Conservation (phyloP, 352 stramenopile genomes). For the Globisporangium splendens region DNA sequence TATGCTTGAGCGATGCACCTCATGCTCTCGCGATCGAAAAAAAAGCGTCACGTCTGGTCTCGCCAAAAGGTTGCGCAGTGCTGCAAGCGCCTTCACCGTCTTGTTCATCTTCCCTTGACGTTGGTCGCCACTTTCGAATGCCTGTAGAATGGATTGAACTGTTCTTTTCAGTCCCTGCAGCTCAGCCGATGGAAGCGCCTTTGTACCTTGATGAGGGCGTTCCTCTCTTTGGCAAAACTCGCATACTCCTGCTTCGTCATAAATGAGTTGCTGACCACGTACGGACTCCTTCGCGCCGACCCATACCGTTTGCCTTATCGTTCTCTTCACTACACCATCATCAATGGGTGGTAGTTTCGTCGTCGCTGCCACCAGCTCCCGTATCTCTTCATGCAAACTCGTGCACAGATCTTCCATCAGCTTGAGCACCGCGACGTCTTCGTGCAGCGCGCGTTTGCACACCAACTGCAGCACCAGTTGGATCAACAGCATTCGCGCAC, state of each 20-base stretch:
- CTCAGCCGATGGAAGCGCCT: constrained; percentile 3
- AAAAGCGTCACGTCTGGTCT: constrained; percentile 8
- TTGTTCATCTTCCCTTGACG: background rate
- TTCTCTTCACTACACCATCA: background rate
- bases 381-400: constrained; percentile 35
- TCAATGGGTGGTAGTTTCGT: background rate
- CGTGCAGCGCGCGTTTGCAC: background rate
- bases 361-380: constrained; percentile 24
- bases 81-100: background rate
- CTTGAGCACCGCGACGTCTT: constrained; percentile 6
- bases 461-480: constrained; percentile 9
- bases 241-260: background rate
- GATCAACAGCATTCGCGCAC: constrained; percentile 16
- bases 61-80: constrained; percentile 10
- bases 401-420: constrained; percentile 34
- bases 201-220: background rate
- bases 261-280: background rate
- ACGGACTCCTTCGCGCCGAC: background rate
- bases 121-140: background rate
- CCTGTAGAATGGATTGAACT: background rate
- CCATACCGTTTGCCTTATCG: background rate
- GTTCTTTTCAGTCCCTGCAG: constrained; percentile 1
- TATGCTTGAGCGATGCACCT: background rate
- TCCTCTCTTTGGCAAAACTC: constrained; percentile 8
- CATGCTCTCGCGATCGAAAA: background rate